These are phyloP conservation scores for Tetrahymena borealis DNA, from an alignment of 73 alveolate genomes.

Conservation along the genomic window DNA sequence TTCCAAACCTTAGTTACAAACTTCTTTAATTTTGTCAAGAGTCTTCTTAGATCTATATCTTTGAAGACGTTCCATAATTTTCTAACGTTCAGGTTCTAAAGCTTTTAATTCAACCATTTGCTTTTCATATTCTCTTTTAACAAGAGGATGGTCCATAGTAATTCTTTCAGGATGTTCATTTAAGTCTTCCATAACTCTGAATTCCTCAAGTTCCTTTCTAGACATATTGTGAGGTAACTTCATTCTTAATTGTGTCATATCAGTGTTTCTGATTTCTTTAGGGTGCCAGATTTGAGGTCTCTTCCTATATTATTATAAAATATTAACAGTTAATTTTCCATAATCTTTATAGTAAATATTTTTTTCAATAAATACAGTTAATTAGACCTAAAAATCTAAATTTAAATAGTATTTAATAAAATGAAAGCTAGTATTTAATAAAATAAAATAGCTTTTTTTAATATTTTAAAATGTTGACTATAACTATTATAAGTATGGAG, in stretches of 20 bases:
- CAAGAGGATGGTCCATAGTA: slow-evolving; percentile 1
- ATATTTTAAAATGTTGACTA: too few species aligned
- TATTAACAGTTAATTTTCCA: not conserved
- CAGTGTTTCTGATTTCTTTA: slow-evolving; percentile 38
- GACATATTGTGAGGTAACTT: slow-evolving; percentile 21
- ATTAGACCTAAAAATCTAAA: too few species aligned
- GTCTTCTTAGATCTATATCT: not conserved
- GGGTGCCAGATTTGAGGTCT: slow-evolving; percentile 38
- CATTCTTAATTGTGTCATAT: slow-evolving; percentile 15
- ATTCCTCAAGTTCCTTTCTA: slow-evolving; percentile 12
- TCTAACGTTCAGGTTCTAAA: slow-evolving; percentile 1
- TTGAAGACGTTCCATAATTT: not conserved
- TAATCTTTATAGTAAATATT: too few species aligned
- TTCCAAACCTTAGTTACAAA: not conserved
- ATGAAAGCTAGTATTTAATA: too few species aligned
- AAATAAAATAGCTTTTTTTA: too few species aligned
- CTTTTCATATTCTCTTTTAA: not conserved
- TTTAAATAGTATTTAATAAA: too few species aligned
- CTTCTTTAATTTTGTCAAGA: not conserved
- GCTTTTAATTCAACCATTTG: not conserved
- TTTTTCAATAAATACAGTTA: too few species aligned
- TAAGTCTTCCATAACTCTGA: slow-evolving; percentile 1
- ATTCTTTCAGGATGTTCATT: slow-evolving; percentile 8
- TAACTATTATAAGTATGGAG: too few species aligned
- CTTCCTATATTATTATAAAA: not conserved